Evolutionary conservation across 345 rosid genomes (phyloP), one percentile per base, ranked within the genome.

Genomic region (Chamaenerion angustifolium): DNA sequence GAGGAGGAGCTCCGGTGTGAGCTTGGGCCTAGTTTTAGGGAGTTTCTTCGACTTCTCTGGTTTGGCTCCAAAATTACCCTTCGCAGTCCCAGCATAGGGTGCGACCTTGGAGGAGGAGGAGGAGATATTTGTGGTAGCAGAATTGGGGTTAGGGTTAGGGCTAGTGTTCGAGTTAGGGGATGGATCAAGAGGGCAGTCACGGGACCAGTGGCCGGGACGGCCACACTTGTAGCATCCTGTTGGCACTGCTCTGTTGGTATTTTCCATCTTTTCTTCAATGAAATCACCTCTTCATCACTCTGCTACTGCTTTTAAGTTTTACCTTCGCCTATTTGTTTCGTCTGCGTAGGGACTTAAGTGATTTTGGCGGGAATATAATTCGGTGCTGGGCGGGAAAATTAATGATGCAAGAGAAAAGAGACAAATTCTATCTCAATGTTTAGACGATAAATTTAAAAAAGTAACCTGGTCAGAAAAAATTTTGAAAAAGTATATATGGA

Each of bases 191-290:
- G 94, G 85, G 43, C 95, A 92, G 64, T 87, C 96, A 10, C 95
- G 95, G 2, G 98, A 85, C 95, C 96, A 92, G 54, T 92, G 96
- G 49, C 98, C 96, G 3, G 98, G 96, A 5, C 93, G 83, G 21
- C 96, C 98, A 58, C 98, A 92, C 67, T 87, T 92, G 89, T 62
- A 87, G 60, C 98, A 92, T 13, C 98, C 96, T 17, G 87, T 92
- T 12, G 94, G 88, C 23, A 68, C 80, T 43, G 86, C 59, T 16
- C 49, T 71, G 10, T 52, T 52, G 42, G 52, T 4, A 12, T 56
- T 54, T 52, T 67, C 84, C 93, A 76, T 83, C 63, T 19, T 27
- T 52, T 16, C 60, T 19, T 31, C 37, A 31, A 31, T 31, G 37
- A 31, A 31, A 31, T 31, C 37, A 8, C 37, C 37, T 31, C 37